Evolutionary conservation across 2,329 filamentous ascomycete species (phyloP).

Genomic region (Xylariaceae sp.): DNA sequence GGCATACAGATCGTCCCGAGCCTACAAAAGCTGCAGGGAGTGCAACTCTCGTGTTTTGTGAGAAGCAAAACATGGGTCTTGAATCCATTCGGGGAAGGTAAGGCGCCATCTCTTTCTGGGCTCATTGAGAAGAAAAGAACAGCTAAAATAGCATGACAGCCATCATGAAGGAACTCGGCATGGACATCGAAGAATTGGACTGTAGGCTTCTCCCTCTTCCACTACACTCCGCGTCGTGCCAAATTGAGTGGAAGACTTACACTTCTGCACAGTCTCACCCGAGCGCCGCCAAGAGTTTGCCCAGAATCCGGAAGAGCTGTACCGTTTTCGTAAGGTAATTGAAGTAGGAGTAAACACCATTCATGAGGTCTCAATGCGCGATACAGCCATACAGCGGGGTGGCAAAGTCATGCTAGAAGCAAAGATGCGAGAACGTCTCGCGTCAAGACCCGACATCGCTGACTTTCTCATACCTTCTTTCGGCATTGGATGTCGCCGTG

Average conservation of each 20-base stretch:
- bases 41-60: conserved; percentile 42
- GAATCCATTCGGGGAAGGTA: conserved; percentile 41
- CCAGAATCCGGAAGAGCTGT: conserved; percentile 34
- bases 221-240: neutral
- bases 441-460: conserved; percentile 41
- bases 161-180: conserved; percentile 39
- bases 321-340: conserved; percentile 41
- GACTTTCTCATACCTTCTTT: conserved; percentile 41
- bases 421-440: conserved; percentile 39
- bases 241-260: neutral
- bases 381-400: conserved; percentile 34
- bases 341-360: conserved; percentile 40
- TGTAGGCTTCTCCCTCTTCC: conserved; percentile 30
- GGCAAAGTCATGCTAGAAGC: conserved; percentile 29
- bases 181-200: conserved; percentile 35
- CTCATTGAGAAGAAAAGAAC: neutral
- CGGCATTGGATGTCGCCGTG: conserved; percentile 41
- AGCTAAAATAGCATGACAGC: conserved; percentile 6
- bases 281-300: conserved; percentile 37
- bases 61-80: conserved; percentile 49
- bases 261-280: conserved; percentile 29
- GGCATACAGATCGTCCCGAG: conserved; percentile 50
- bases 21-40: conserved; percentile 42
- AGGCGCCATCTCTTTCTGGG: conserved; percentile 1
- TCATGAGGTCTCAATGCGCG: conserved; percentile 38